Conservation (phyloP, 2,329 filamentous ascomycete species). For the Colletotrichum neosansevieriae region DNA sequence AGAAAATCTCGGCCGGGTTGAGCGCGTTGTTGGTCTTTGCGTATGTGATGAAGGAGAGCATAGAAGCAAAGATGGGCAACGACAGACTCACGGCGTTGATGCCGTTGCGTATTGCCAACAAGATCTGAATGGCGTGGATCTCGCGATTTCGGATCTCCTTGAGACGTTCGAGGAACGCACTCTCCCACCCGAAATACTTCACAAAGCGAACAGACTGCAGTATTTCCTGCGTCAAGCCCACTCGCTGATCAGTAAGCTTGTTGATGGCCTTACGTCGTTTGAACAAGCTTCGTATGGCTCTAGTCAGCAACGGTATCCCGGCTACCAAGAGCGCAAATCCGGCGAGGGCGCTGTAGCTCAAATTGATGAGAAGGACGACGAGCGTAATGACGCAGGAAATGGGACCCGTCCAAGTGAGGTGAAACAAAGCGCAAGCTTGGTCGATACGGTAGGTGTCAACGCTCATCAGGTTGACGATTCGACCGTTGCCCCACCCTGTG, state of each 20-base stretch:
- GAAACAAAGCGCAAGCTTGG: conserved; percentile 88
- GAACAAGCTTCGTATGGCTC: conserved; percentile 82
- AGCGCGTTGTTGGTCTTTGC: conserved; percentile 75
- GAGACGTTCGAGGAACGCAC: conserved; percentile 83
- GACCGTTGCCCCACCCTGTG: conserved; percentile 90
- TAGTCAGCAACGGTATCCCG: conserved; percentile 81
- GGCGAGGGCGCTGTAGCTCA: conserved; percentile 89
- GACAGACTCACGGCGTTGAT: conserved; percentile 88
- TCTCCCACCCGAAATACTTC: conserved; percentile 97
- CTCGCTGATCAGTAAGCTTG: conserved; percentile 92
- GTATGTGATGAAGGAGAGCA: conserved; percentile 92
- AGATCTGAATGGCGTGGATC: conserved; percentile 84
- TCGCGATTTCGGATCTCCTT: conserved; percentile 80
- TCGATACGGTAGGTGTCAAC: conserved; percentile 95
- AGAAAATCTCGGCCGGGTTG: conserved; percentile 85
- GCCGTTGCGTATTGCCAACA: conserved; percentile 85
- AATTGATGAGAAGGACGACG: conserved; percentile 83
- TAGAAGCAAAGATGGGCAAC: conserved; percentile 92
- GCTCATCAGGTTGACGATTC: conserved; percentile 93
- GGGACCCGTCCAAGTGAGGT: conserved; percentile 90
- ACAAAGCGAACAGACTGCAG: conserved; percentile 92
- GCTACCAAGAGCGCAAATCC: conserved; percentile 87
- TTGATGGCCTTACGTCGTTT: conserved; percentile 83
- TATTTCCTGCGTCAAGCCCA: conserved; percentile 93
- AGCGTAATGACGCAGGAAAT: conserved; percentile 83